phyloP scores from a whole-genome alignment of 2,329 filamentous ascomycete genomes.

The Orbilia quercus region DNA sequence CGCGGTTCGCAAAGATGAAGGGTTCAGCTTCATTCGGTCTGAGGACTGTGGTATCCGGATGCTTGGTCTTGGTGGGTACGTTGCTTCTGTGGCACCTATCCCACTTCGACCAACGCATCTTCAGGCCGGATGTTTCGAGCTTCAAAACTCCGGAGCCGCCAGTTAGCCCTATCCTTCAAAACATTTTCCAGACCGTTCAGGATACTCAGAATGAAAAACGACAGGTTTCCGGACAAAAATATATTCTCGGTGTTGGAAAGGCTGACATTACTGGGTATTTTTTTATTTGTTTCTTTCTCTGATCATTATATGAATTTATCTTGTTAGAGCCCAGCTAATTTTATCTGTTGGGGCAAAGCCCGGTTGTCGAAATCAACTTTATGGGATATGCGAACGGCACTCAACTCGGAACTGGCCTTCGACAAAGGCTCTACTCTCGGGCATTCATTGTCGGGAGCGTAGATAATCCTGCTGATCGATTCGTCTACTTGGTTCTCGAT shows the following conservation, averaged over 20 bases:
- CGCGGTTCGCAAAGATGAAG: constrained; percentile 46
- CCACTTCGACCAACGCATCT: constrained; percentile 44
- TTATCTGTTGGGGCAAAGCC: constrained; percentile 65
- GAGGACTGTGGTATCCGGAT: constrained; percentile 49
- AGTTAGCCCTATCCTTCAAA: constrained; percentile 56
- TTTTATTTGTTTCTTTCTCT: neutral
- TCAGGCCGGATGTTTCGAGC: constrained; percentile 38
- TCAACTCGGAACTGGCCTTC: constrained; percentile 83
- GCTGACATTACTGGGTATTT: constrained; percentile 74
- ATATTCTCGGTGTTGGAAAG: constrained; percentile 76
- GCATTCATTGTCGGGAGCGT: constrained; percentile 86
- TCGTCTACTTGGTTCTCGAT: constrained; percentile 89
- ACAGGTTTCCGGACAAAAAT: constrained; percentile 64
- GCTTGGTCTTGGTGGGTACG: constrained; percentile 45
- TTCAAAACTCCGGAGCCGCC: constrained; percentile 42
- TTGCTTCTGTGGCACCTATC: constrained; percentile 51
- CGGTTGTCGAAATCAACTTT: constrained; percentile 88
- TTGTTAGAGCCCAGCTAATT: constrained; percentile 30
- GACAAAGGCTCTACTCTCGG: constrained; percentile 87
- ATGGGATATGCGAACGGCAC: constrained; percentile 91
- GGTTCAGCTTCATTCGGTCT: constrained; percentile 35
- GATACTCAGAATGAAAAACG: constrained; percentile 58
- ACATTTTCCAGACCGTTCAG: constrained; percentile 51
- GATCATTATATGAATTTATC: neutral
- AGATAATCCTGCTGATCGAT: constrained; percentile 74